phyloP scores from a whole-genome alignment of 1,284 basidiomycete genomes.

The Gymnopus androsaceus region DNA sequence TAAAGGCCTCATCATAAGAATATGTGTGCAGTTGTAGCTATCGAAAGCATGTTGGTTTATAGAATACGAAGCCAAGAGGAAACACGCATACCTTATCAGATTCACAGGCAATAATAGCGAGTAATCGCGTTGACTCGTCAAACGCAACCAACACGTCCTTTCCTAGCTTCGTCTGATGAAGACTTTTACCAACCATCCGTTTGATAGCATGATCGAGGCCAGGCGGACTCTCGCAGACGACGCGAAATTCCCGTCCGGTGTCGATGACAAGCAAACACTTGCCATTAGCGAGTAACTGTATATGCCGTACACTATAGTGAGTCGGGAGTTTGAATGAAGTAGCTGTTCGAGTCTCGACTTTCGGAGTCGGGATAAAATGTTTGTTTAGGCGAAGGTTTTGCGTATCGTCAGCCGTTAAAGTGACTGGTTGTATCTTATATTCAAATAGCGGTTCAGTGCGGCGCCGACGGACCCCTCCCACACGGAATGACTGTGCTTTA shows the following conservation, averaged over 20 bases:
- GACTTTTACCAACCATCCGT: conserved; percentile 27
- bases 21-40: conserved; percentile 46
- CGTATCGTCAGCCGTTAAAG: conserved; percentile 42
- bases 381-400: conserved; percentile 43
- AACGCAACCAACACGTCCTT: conserved; percentile 44
- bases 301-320: conserved; percentile 30
- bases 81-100: conserved; percentile 35
- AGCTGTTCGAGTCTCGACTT: conserved; percentile 17
- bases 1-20: conserved; percentile 46
- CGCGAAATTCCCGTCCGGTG: conserved; percentile 33
- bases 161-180: conserved; percentile 49
- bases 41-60: not conserved
- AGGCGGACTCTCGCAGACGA: conserved; percentile 39
- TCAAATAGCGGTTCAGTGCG: conserved; percentile 20
- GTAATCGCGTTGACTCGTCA: conserved; percentile 49
- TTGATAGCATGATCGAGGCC: conserved; percentile 35
- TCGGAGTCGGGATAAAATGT: conserved; percentile 38
- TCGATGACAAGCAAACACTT: conserved; percentile 44
- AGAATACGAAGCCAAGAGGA: not conserved
- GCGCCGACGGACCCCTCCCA: not conserved
- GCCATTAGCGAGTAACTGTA: conserved; percentile 37
- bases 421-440: conserved; percentile 39
- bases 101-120: conserved; percentile 47
- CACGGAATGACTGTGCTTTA: not conserved
- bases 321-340: not conserved